Evolutionary conservation across 164 flowering plant species (phyloP).

Genomic region (Hamamelis virginiana): DNA sequence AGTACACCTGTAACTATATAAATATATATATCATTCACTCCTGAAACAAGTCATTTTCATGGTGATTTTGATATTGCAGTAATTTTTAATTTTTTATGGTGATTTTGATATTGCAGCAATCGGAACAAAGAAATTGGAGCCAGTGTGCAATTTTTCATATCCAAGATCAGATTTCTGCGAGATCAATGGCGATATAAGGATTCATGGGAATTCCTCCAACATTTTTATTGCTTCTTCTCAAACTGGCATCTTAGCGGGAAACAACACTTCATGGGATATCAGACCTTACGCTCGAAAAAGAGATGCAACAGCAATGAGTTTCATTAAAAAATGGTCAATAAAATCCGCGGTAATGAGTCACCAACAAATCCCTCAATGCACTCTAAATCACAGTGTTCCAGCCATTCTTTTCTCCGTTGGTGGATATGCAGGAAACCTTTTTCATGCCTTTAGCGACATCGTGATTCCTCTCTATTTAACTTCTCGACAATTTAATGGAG

Average conservation of each 20-base stretch:
- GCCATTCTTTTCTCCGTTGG: constrained; percentile 63
- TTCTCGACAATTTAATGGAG: constrained; percentile 42
- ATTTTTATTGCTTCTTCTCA: constrained; percentile 31
- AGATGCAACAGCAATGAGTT: constrained; percentile 41
- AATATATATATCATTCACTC: no score
- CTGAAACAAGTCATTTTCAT: background rate
- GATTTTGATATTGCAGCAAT: constrained; percentile 5
- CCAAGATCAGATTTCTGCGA: constrained; percentile 50
- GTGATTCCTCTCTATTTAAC: constrained; percentile 60
- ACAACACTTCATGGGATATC: constrained; percentile 39
- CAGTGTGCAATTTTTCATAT: constrained; percentile 30
- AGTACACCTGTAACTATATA: no score
- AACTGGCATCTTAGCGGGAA: constrained; percentile 3
- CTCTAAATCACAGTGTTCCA: constrained; percentile 42
- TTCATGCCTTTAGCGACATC: constrained; percentile 70
- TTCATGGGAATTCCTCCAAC: constrained; percentile 53
- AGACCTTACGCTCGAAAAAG: constrained; percentile 68
- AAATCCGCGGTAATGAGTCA: constrained; percentile 12
- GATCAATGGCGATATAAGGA: constrained; percentile 49
- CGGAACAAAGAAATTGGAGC: constrained; percentile 3
- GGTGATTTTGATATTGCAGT: constrained; percentile 5
- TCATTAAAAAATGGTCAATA: constrained; percentile 31
- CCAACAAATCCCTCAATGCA: constrained; percentile 41
- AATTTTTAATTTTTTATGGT: background rate
- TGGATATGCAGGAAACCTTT: constrained; percentile 76